A percentile compares a stretch with the other conserved stretches of the same genome.
Conservation (phyloP, 2,329 filamentous ascomycete species). For the Colletotrichum sublineola region DNA sequence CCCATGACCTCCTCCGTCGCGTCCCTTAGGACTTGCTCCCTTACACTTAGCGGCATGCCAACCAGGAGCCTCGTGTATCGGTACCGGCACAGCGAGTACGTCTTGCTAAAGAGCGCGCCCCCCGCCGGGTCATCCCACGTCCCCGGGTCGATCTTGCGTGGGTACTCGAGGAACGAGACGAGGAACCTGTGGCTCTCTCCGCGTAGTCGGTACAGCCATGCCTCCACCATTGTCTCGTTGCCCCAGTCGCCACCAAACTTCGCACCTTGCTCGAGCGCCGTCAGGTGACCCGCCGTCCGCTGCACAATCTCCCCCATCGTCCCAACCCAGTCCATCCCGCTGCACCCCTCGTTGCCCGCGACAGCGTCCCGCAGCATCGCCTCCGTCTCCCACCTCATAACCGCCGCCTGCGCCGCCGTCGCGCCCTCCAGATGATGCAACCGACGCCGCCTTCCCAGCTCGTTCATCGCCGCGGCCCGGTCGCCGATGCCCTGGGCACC, state of each 20-base stretch:
- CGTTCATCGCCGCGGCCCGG: conserved; percentile 48
- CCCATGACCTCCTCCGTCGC: conserved; percentile 57
- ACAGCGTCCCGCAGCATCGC: conserved; percentile 46
- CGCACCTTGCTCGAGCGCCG: conserved; percentile 49
- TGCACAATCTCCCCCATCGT: conserved; percentile 59
- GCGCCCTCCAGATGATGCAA: conserved; percentile 53
- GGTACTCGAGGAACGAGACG: conserved; percentile 61
- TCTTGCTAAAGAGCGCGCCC: conserved; percentile 52
- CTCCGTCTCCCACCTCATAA: conserved; percentile 52
- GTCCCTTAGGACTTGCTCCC: conserved; percentile 54
- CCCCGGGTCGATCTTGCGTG: conserved; percentile 43
- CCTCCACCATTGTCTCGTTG: conserved; percentile 47
- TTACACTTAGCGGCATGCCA: conserved; percentile 47
- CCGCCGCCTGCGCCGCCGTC: conserved; percentile 49
- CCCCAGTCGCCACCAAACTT: conserved; percentile 36
- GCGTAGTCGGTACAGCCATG: conserved; percentile 52
- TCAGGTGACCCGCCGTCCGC: conserved; percentile 52
- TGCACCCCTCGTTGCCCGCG: conserved; percentile 46
- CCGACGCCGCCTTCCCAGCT: conserved; percentile 54
- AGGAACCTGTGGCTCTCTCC: conserved; percentile 58
- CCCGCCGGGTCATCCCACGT: conserved; percentile 48
- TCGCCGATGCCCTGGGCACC: conserved; percentile 43
- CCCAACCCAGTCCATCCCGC: conserved; percentile 59
- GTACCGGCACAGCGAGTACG: conserved; percentile 57
- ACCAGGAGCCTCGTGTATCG: conserved; percentile 56